phyloP scores from a whole-genome alignment of 371 early-diverging fungal species.

The Mucor mucedo region DNA sequence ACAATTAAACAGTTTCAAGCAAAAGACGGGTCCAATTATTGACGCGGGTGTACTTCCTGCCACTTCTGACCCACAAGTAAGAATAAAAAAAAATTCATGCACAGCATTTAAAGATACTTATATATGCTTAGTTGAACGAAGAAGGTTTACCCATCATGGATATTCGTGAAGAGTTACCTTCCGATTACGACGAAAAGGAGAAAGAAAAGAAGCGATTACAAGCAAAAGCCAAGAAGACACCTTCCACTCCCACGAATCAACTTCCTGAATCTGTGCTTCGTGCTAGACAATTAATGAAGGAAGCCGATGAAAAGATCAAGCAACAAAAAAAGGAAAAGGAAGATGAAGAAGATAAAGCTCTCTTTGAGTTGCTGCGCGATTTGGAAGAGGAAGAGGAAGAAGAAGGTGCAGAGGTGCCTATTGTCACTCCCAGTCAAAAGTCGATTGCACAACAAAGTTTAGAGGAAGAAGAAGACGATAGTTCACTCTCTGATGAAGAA shows the following conservation, averaged over 20 bases:
- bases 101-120: background rate
- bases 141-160: conserved; percentile 89
- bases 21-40: conserved; percentile 29
- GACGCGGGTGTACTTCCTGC: conserved; percentile 18
- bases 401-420: conserved; percentile 6
- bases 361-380: conserved; percentile 58
- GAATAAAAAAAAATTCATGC: background rate
- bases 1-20: conserved; percentile 52
- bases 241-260: background rate
- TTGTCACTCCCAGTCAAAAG: too few species aligned
- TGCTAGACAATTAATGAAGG: conserved; percentile 33
- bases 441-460: background rate
- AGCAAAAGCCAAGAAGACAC: conserved; percentile 1
- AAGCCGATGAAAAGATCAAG: conserved; percentile 24
- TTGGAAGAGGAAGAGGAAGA: conserved; percentile 56
- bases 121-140: conserved; percentile 67
- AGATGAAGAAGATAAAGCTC: conserved; percentile 41
- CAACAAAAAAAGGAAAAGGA: conserved; percentile 1
- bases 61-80: conserved; percentile 16
- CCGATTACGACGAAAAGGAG: conserved; percentile 38
- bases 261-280: conserved; percentile 37
- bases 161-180: conserved; percentile 74
- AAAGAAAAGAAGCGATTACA: conserved; percentile 9
- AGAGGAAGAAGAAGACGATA: conserved; percentile 45
- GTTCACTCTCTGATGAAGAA: conserved; percentile 20